Percentiles rank a stretch among this genome's conserved stretches.
phyloP scores from a whole-genome alignment of 345 rosid species.

The Citrus sp. region DNA sequence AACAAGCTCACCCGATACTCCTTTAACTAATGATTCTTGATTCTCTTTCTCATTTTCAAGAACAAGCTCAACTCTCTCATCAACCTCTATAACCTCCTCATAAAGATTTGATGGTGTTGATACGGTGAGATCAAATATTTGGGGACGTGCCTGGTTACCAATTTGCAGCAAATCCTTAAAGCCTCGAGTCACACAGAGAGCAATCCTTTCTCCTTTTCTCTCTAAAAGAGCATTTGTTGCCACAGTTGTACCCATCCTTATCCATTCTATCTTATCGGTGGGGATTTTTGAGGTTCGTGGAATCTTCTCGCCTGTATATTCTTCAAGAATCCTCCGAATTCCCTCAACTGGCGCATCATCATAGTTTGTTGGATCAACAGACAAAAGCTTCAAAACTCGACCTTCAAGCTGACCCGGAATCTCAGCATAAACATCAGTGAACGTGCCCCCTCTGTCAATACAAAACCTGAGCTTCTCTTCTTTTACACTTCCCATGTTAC shows the following conservation, averaged over 20 bases:
- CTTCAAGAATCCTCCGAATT: slow-evolving; percentile 84
- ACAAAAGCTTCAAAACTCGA: slow-evolving; percentile 76
- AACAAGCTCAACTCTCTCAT: slow-evolving; percentile 88
- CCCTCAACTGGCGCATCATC: slow-evolving; percentile 99
- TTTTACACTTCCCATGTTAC: slow-evolving; percentile 42
- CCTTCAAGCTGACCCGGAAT: slow-evolving; percentile 74
- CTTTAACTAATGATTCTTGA: slow-evolving; percentile 37
- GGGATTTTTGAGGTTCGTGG: slow-evolving; percentile 75
- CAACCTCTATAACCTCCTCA: slow-evolving; percentile 82
- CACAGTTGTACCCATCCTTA: slow-evolving; percentile 97
- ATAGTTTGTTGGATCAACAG: slow-evolving; percentile 90
- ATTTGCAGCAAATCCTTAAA: slow-evolving; percentile 90
- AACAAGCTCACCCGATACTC: slow-evolving; percentile 86
- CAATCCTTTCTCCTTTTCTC: slow-evolving; percentile 93
- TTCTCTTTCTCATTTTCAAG: slow-evolving; percentile 34
- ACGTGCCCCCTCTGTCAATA: slow-evolving; percentile 94
- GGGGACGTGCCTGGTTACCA: slow-evolving; percentile 93
- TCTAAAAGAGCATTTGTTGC: slow-evolving; percentile 95
- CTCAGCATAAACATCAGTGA: slow-evolving; percentile 96
- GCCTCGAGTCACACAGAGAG: slow-evolving; percentile 82
- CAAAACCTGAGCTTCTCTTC: slow-evolving; percentile 75
- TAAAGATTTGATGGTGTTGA: slow-evolving; percentile 79
- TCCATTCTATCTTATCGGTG: slow-evolving; percentile 89
- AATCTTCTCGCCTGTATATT: slow-evolving; percentile 61
- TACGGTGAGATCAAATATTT: slow-evolving; percentile 81